Conservation (phyloP, 352 stramenopile species). For the Aphanomyces stellatus region DNA sequence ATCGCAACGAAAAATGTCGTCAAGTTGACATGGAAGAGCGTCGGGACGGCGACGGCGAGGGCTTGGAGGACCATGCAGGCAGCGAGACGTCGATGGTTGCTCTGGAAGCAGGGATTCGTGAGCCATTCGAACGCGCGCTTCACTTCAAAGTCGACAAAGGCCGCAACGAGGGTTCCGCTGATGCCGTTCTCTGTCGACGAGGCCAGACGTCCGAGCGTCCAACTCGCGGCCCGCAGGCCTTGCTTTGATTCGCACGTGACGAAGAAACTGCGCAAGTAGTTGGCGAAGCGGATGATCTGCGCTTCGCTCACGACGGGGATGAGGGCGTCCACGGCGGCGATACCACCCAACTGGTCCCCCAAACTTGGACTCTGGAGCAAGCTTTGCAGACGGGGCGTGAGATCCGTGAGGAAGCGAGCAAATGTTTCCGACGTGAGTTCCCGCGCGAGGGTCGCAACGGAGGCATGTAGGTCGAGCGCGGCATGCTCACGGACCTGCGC, state of each 20-base stretch:
- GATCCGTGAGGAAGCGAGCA: slow-evolving; percentile 54
- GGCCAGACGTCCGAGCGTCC: slow-evolving; percentile 77
- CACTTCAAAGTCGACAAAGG: slow-evolving; percentile 90
- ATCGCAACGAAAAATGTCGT: slow-evolving; percentile 91
- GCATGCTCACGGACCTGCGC: slow-evolving; percentile 2
- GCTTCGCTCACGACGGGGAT: slow-evolving; percentile 78
- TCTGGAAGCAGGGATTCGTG: slow-evolving; percentile 52
- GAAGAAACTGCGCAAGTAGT: slow-evolving; percentile 84
- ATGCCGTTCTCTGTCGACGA: slow-evolving; percentile 55
- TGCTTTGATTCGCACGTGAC: slow-evolving; percentile 52
- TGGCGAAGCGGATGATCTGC: slow-evolving; percentile 86
- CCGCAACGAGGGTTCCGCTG: slow-evolving; percentile 75
- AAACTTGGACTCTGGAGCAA: slow-evolving; percentile 56
- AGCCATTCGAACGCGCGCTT: slow-evolving; percentile 88
- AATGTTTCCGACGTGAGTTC: slow-evolving; percentile 76
- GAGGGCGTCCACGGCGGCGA: slow-evolving; percentile 68
- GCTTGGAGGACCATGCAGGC: slow-evolving; percentile 83
- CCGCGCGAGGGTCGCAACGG: slow-evolving; percentile 49
- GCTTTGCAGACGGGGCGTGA: slow-evolving; percentile 69
- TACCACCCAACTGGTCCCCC: slow-evolving; percentile 56
- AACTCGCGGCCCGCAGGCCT: slow-evolving; percentile 55
- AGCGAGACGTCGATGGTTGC: slow-evolving; percentile 58
- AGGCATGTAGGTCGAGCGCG: neutral
- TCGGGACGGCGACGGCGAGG: slow-evolving; percentile 77
- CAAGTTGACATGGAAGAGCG: slow-evolving; percentile 86